Evolutionary conservation across 371 early-diverging fungal genomes (phyloP), one percentile per base, ranked within the genome.

Genomic region (Conidiobolus incongruus): DNA sequence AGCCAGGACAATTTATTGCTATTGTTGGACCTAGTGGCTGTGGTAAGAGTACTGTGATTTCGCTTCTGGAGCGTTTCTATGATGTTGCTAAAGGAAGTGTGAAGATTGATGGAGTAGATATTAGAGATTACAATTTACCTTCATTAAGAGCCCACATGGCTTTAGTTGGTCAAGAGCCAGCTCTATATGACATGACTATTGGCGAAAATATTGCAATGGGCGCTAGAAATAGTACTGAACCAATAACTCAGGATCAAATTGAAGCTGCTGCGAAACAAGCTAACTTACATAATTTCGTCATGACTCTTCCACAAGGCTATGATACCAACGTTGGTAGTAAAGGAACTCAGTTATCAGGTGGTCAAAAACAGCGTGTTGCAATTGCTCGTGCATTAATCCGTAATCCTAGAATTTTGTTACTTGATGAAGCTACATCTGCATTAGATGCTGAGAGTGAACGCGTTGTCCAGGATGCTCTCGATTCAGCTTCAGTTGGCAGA

Each of bases 401-500:
- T 43, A 73, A 88, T 45, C 90, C 90, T 16, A 67, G 62, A 43
- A 70, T 95, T 5, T 56, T 95, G 33, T 56, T 97, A 16, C 57
- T 97, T 26, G 99, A 98, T 51, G 99, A 99, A 54, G 92, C 98
- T 0, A 97, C 99, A 0, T 79, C 83, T 1, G 91, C 93, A 0
- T 51, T 94, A 35, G 93, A 94, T 58, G 72, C 79, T 19, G 75
- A 83, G 50, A 75, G 79, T 28, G 98, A 99, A 58, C 72, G 71
- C 45, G 54, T 82, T 16, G 85, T 98, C 4, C 88, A 94, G 51
- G 68, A 68, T 30, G 93, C 89, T 0, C 56, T 96, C 28, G 81
- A 85, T 50, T 62, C 54, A 20, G 79, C 87, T 2, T 47, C 72
- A 1, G 54, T 68, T 26, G 77, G 78, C 35, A 61, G 74, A 35